Conservation (phyloP, 345 rosid species). For the Euphorbia pulcherrima region DNA sequence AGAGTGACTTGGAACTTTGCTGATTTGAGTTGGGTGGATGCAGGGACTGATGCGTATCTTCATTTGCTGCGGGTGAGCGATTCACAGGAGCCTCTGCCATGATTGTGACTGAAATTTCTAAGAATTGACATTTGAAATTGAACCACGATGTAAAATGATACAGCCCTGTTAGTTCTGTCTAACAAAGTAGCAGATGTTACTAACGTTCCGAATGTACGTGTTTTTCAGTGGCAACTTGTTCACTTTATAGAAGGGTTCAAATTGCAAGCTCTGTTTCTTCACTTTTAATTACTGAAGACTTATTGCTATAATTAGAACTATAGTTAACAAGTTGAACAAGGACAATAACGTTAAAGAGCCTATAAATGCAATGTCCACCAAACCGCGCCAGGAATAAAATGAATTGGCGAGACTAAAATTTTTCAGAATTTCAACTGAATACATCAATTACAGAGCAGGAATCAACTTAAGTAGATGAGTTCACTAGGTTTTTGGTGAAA, state of each 20-base stretch:
- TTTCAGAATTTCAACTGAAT: background rate
- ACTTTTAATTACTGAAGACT: background rate
- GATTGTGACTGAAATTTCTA: too few relatives aligned
- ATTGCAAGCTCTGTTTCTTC: background rate
- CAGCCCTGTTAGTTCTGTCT: background rate
- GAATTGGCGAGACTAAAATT: background rate
- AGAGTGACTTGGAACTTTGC: background rate
- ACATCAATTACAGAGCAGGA: background rate
- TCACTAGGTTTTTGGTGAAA: too few relatives aligned
- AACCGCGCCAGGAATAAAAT: background rate
- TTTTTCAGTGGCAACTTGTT: background rate
- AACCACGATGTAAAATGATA: background rate
- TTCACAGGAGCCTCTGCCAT: constrained; percentile 74
- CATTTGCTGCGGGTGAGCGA: constrained; percentile 63
- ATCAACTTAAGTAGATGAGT: background rate
- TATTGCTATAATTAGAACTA: too few relatives aligned
- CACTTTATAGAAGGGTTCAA: background rate
- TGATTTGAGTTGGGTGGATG: constrained; percentile 1
- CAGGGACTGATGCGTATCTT: constrained; percentile 88
- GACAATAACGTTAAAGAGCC: background rate
- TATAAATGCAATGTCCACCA: background rate
- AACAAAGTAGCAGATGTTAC: background rate
- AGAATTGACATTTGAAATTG: background rate
- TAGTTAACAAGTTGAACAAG: background rate
- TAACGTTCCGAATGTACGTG: background rate